These are phyloP conservation scores for Agrostemma githago DNA, from an alignment of 148 eudicot species.

Conservation along the genomic window DNA sequence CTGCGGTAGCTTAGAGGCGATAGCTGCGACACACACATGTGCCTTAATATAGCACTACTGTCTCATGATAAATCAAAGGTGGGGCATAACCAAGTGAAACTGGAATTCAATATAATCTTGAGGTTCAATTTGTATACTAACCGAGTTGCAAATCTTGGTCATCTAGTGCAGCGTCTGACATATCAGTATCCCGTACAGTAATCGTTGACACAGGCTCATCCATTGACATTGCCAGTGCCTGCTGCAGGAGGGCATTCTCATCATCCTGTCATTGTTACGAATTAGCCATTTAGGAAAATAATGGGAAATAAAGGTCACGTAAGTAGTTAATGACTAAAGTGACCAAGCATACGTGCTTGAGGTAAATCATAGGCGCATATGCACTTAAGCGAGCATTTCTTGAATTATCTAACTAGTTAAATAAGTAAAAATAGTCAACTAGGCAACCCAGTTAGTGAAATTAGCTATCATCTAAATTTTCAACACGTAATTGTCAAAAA, in stretches of 20 bases:
- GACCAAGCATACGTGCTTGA: neutral
- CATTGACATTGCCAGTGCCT: slow-evolving; percentile 99
- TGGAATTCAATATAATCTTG: neutral
- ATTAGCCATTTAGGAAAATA: slow-evolving; percentile 3
- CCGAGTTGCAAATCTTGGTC: slow-evolving; percentile 91
- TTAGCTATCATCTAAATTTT: neutral
- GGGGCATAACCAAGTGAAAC: neutral
- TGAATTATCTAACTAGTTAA: neutral
- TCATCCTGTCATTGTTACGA: slow-evolving; percentile 58
- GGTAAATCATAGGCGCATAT: neutral
- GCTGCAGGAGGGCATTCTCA: slow-evolving; percentile 87
- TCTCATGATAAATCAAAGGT: neutral
- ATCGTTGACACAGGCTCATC: slow-evolving; percentile 73
- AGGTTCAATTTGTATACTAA: slow-evolving; percentile 26
- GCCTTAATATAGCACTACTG: neutral
- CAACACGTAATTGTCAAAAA: neutral
- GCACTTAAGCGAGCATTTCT: neutral
- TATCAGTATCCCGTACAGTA: slow-evolving; percentile 62
- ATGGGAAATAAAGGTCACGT: slow-evolving; percentile 4
- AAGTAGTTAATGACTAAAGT: slow-evolving; percentile 3
- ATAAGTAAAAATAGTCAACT: neutral
- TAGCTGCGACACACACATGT: neutral
- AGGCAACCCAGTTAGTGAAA: neutral
- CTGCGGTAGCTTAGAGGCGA: neutral
- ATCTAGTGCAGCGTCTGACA: slow-evolving; percentile 79